Evolutionary conservation across 1,284 basidiomycete species (phyloP), one percentile per base, ranked within the genome.

Genomic region (Cryptococcus sp.): DNA sequence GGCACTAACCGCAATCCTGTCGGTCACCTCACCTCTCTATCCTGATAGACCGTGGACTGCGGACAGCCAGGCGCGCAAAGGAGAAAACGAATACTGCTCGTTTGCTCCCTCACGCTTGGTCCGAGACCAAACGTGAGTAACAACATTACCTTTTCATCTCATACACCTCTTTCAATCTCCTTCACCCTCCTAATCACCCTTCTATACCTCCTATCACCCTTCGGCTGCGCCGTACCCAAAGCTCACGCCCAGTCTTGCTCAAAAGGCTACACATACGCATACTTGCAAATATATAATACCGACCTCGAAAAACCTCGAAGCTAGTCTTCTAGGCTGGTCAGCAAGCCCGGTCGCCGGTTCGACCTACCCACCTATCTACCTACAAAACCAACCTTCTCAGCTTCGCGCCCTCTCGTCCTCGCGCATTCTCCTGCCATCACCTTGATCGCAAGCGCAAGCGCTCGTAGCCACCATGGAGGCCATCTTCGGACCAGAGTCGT

Each of bases 401-500:
- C 30, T 35, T 47, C 47, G 47, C 50, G 23, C 38, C 42, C 30
- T 39, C 52, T 17, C 61, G 25, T 6, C 30, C 13, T 47, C 47
- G 47, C 50, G 23, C 38, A 38, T 35, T 43, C 52, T 17, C 61
- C 35, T 52, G n/a, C 52, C 49, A 42, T 22, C 16, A 49, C 46
- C 50, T 51, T 40, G 40, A 40, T 50, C 17, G 23, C 51, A 49
- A 43, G 52, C 52, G 50, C 54, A 55, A 60, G 47, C 62, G 16
- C 47, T 19, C 23, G 19, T 58, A 15, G 27, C 61, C 58, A 66
- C 49, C 50, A 72, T 71, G 70, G 66, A 62, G 8, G 66, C 62
- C 27, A 61, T 72, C 46, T 71, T 69, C 59, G 71, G 71, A 45
- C 62, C 64, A 30, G 62, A 64, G 19, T 60, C 59, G 27, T 63